Conservation (phyloP, 2,329 filamentous ascomycete genomes). For the Colletotrichum sp. region DNA sequence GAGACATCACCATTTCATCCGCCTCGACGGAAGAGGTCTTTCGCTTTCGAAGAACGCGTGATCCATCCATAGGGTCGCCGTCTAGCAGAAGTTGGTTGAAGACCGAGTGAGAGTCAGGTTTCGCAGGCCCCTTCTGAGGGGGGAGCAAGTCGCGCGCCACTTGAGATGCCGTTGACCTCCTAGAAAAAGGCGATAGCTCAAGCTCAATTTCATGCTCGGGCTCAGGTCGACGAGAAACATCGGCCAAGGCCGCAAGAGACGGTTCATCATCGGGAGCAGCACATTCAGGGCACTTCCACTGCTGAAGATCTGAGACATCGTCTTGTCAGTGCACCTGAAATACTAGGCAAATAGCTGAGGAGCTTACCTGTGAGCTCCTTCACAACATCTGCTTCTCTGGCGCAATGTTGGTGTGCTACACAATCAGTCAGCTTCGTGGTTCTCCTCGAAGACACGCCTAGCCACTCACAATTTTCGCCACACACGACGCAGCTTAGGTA, state of each 20-base stretch:
- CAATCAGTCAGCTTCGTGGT: slow-evolving; percentile 40
- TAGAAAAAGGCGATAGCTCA: slow-evolving; percentile 39
- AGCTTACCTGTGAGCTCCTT: slow-evolving; percentile 53
- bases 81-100: slow-evolving; percentile 76
- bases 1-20: slow-evolving; percentile 57
- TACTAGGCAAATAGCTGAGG: background rate
- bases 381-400: slow-evolving; percentile 68
- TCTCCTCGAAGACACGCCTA: background rate
- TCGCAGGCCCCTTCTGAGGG: slow-evolving; percentile 66
- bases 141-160: slow-evolving; percentile 76
- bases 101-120: slow-evolving; percentile 76
- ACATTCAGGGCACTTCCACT: slow-evolving; percentile 60
- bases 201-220: background rate
- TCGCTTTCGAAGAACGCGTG: slow-evolving; percentile 80
- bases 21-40: slow-evolving; percentile 77
- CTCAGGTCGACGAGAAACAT: background rate
- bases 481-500: slow-evolving; percentile 80
- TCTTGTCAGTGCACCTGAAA: background rate
- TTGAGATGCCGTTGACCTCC: slow-evolving; percentile 67
- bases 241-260: background rate
- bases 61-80: slow-evolving; percentile 76
- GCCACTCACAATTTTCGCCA: slow-evolving; percentile 77
- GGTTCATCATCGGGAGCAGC: background rate
- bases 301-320: slow-evolving; percentile 39
- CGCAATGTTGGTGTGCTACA: slow-evolving; percentile 90